These are phyloP conservation scores for Hanseniaspora osmophila DNA, from an alignment of 805 yeast species.

Conservation along the genomic window DNA sequence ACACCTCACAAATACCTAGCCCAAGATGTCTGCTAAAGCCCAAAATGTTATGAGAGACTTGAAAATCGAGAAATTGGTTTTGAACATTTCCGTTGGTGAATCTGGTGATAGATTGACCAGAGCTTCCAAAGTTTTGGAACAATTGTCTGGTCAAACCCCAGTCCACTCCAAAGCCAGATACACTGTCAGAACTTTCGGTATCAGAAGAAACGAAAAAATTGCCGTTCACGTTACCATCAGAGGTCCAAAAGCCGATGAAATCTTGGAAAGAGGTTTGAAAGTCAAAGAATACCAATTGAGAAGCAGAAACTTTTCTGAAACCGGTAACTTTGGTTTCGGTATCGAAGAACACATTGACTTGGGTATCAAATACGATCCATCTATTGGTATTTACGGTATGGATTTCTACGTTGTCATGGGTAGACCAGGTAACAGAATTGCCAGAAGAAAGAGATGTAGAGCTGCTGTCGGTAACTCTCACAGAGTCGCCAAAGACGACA, in stretches of 20 bases:
- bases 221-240: conserved; percentile 98
- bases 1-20: conserved; percentile 5
- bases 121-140: conserved; percentile 99
- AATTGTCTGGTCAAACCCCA: conserved; percentile 99
- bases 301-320: conserved; percentile 88
- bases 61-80: conserved; percentile 97
- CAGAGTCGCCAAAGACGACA: conserved; percentile 82
- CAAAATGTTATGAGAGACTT: conserved; percentile 97
- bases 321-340: conserved; percentile 99
- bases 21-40: conserved; percentile 39
- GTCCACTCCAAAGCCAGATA: conserved; percentile 99
- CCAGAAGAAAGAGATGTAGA: conserved; percentile 95
- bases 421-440: conserved; percentile 97
- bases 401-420: conserved; percentile 99
- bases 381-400: conserved; percentile 99
- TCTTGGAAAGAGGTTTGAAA: conserved; percentile 98
- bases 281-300: conserved; percentile 98
- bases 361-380: conserved; percentile 99
- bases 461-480: conserved; percentile 83
- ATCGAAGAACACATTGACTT: conserved; percentile 97
- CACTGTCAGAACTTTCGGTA: conserved; percentile 99
- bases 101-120: conserved; percentile 99
- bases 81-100: conserved; percentile 99
- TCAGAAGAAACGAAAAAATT: conserved; percentile 99
- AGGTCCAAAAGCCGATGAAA: conserved; percentile 99